Conservation (phyloP, 345 rosid genomes). For the Gossypium ekmanianum region DNA sequence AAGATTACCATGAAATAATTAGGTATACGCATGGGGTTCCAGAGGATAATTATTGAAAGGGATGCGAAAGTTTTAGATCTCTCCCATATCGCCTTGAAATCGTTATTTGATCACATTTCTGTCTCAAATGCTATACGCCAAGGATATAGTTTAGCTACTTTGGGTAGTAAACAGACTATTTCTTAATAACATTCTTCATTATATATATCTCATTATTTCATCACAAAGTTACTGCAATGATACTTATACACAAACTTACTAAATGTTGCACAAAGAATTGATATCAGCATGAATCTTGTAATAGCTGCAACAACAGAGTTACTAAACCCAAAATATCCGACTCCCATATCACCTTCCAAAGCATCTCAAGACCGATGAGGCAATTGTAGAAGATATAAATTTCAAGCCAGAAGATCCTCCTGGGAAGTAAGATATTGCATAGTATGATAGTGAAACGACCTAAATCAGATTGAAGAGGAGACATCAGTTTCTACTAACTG, state of each 20-base stretch:
- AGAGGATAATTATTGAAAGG: too few relatives aligned
- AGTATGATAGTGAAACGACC: conserved; percentile 42
- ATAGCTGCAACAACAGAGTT: not conserved
- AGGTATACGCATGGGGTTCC: too few relatives aligned
- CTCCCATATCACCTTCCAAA: conserved; percentile 37
- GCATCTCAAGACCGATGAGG: conserved; percentile 36
- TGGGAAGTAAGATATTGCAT: conserved; percentile 47
- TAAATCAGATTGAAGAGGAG: conserved; percentile 16
- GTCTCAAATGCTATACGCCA: too few relatives aligned
- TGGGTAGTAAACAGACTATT: too few relatives aligned
- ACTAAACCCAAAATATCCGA: not conserved
- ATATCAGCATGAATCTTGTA: not conserved
- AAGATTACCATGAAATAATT: too few relatives aligned
- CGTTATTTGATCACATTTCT: too few relatives aligned
- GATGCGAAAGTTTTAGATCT: too few relatives aligned
- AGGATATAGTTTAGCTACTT: too few relatives aligned
- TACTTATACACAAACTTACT: not conserved
- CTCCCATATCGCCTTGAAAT: too few relatives aligned
- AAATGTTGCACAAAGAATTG: not conserved
- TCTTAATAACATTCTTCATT: too few relatives aligned
- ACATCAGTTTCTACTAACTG: conserved; percentile 6
- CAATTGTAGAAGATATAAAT: conserved; percentile 34
- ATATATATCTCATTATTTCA: not conserved
- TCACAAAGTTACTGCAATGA: not conserved
- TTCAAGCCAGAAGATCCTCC: conserved; percentile 48